Base-by-base conservation (phyloP, 2,329 filamentous ascomycete species). In the Colletotrichum filicis region DNA sequence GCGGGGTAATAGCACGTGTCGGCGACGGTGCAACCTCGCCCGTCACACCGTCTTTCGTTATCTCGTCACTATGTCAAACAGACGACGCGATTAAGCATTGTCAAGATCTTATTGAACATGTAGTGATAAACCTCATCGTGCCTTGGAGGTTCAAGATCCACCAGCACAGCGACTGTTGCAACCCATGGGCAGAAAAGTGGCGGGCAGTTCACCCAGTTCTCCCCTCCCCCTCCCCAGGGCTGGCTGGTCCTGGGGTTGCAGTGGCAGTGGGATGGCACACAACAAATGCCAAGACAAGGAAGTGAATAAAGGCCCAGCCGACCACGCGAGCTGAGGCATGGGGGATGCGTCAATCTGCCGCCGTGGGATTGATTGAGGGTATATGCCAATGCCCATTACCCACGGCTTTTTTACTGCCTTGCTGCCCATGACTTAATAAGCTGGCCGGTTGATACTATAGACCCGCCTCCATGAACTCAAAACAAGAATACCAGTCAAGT, bases 321-420 rank as follows among this genome's bases (percentile, higher is more conserved):
- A 73, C 66, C 60, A 69, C 66, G 66, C 59, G 53, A 59, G 66
- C 46, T 32, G 22, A 58, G 30, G 42, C 66, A 69, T 59, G 58
- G 66, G 32, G 57, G 35, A 55, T 62, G 59, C 59, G 70, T 60
- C 70, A 72, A 64, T 69, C 59, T 64, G 70, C 59, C 66, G 66
- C 26, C 42, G 42, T 63, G 58, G 52, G 42, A 68, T 55, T 52
- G 26, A 57, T 52, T 68, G 37, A 66, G 61, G 28, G 42, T 53
- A 65, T 59, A 30, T 61, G 56, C 63, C 32, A 37, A 42, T 42
- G 37, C 37, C 37, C 37, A 42, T 42, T 26, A 63, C 49, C 61
- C 46, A 19, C 42, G 26, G 62, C 28, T 46, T 56, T 42, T 42
- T 42, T 19, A 16, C 49, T 68, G 42, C 42, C 42, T 63, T 63